Evolutionary conservation across 331 rosid genomes (phyloP).

Genomic region (Malus hybrid): DNA sequence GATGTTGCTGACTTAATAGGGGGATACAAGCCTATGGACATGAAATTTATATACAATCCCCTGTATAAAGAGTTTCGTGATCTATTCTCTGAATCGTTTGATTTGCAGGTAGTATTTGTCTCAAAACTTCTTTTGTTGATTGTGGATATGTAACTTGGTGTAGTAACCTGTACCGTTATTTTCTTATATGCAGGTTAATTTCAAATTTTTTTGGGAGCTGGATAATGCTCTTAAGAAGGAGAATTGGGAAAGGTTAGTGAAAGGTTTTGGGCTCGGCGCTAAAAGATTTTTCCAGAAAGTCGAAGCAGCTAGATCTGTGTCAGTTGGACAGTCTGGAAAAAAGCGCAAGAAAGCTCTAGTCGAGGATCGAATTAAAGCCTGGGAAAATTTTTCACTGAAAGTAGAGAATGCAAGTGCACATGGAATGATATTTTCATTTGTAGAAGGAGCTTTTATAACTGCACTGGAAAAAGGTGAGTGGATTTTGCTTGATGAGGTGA

Average conservation of each 20-base stretch:
- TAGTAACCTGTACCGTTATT: slow-evolving; percentile 5
- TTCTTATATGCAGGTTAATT: slow-evolving; percentile 45
- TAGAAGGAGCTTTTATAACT: slow-evolving; percentile 86
- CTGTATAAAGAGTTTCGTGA: slow-evolving; percentile 56
- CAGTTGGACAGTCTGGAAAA: slow-evolving; percentile 36
- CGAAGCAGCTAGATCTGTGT: slow-evolving; percentile 20
- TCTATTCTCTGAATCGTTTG: slow-evolving; percentile 44
- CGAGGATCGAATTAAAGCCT: slow-evolving; percentile 47
- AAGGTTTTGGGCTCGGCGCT: slow-evolving; percentile 33
- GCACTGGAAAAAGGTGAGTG: slow-evolving; percentile 87
- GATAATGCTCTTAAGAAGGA: slow-evolving; percentile 28
- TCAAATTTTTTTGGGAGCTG: slow-evolving; percentile 14
- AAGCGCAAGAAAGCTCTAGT: slow-evolving; percentile 56
- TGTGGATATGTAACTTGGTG: neutral
- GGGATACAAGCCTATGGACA: slow-evolving; percentile 81
- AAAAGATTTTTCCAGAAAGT: neutral
- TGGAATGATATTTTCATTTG: slow-evolving; percentile 85
- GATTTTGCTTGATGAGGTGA: slow-evolving; percentile 98
- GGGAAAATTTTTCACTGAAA: slow-evolving; percentile 58
- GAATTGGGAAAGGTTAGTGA: slow-evolving; percentile 51
- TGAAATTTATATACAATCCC: slow-evolving; percentile 39
- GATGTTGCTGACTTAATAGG: slow-evolving; percentile 88
- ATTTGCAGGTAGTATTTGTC: slow-evolving; percentile 39
- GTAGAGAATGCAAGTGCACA: slow-evolving; percentile 31
- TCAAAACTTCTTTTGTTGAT: slow-evolving; percentile 1